Base-by-base conservation (phyloP, 176 grass and related monocot genomes). In the Phragmites australis region DNA sequence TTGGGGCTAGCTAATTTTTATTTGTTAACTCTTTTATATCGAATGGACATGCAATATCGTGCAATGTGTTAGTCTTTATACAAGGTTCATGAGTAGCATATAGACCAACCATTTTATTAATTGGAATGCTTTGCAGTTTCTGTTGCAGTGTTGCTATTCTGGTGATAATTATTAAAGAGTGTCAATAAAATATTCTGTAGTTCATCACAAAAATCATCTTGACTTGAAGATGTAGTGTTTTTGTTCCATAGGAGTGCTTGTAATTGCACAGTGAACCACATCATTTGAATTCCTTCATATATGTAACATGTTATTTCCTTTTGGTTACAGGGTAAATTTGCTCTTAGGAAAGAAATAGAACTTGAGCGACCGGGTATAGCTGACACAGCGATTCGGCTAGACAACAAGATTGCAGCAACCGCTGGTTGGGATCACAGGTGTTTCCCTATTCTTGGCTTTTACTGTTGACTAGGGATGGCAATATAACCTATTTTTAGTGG, bases 381-480 rank as follows among this genome's bases (percentile, higher is more conserved):
- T 17, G 84, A 70, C 46, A 93, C 84, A 55, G 76, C 92, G 0
- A 91, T 98, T 86, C 90, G 92, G 31, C 78, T 56, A 79, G 96
- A 98, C 75, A 88, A 70, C 62, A 98, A 91, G 89, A 98, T 98
- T 58, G 61, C 88, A 50, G 92, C 96, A 80, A 91, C 92, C 3
- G 90, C 92, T 84, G 96, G 96, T 70, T 98, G 96, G 92, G 96
- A 98, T 85, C 90, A 94, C 74, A 92, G 90, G 95, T 98, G 87
- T 70, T 81, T 64, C 29, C 18, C 40, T 61, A 72, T 83, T 73
- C 41, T 74, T 56, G 40, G 75, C 34, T 69, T 72, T 79, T 75
- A 31, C 75, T 34, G 18, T 65, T 49, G 13, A 51, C 9, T 15
- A 52, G 47, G 29, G 26, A 26, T 49, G n/a, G 6, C 47, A 46